These are phyloP conservation scores for Noccaea bulbosa DNA, from an alignment of 345 rosid species.

Conservation along the genomic window DNA sequence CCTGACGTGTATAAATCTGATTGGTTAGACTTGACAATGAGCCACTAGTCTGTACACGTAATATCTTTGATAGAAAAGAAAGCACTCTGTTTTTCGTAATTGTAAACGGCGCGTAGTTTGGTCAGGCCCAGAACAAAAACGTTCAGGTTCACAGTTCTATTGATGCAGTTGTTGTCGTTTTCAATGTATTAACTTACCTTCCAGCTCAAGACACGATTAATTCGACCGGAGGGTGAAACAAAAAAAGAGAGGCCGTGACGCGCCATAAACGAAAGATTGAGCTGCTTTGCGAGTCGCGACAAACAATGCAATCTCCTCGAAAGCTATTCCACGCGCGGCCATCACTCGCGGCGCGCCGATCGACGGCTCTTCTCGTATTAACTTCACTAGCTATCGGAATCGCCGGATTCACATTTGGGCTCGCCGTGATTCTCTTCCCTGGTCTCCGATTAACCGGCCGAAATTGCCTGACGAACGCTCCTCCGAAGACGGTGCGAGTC, in stretches of 20 bases:
- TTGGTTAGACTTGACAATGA: background rate
- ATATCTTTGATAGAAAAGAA: background rate
- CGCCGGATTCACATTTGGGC: slow-evolving; percentile 67
- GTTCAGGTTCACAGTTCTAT: background rate
- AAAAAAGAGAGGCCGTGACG: background rate
- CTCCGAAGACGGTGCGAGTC: slow-evolving; percentile 67
- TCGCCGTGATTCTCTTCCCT: slow-evolving; percentile 48
- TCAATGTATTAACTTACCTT: too few species aligned
- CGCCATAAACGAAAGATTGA: slow-evolving; percentile 32
- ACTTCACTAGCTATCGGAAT: slow-evolving; percentile 59
- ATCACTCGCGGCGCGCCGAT: slow-evolving; percentile 51
- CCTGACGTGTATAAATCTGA: slow-evolving; percentile 18
- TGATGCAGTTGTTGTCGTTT: background rate
- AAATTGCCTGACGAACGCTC: slow-evolving; percentile 41
- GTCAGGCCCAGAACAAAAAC: background rate
- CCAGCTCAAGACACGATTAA: too few species aligned
- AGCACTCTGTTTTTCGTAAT: background rate
- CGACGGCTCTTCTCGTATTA: slow-evolving; percentile 52
- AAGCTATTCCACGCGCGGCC: slow-evolving; percentile 57
- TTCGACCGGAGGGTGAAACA: slow-evolving; percentile 1
- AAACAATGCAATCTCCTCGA: slow-evolving; percentile 78
- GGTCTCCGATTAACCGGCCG: slow-evolving; percentile 39
- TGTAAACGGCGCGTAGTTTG: slow-evolving; percentile 26
- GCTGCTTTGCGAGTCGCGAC: slow-evolving; percentile 24
- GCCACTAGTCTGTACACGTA: slow-evolving; percentile 9